Conservation (phyloP, 2,329 filamentous ascomycete genomes). For the Pyricularia pennisetigena region DNA sequence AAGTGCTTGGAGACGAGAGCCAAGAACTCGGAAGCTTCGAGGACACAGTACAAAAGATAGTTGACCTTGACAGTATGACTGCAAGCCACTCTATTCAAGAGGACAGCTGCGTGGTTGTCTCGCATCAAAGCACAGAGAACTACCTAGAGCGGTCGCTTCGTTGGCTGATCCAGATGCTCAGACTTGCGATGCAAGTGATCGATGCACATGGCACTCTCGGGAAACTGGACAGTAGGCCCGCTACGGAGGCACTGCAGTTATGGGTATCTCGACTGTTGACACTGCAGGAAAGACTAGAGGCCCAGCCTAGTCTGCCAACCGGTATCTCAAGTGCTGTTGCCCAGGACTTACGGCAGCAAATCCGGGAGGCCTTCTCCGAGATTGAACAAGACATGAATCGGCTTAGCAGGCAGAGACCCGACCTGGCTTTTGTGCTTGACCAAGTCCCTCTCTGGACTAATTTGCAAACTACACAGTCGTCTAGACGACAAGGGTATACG, state of each 20-base stretch:
- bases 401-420: slow-evolving; percentile 37
- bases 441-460: slow-evolving; percentile 59
- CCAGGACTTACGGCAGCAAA: slow-evolving; percentile 20
- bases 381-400: slow-evolving; percentile 31
- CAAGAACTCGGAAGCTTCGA: background rate
- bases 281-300: slow-evolving; percentile 29
- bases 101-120: background rate
- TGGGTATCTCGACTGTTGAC: slow-evolving; percentile 39
- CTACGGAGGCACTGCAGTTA: slow-evolving; percentile 33
- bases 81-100: background rate
- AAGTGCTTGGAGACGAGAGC: slow-evolving; percentile 26
- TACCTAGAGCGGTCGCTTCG: slow-evolving; percentile 20
- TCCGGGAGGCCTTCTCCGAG: slow-evolving; percentile 24
- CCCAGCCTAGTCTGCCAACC: slow-evolving; percentile 37
- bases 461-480: slow-evolving; percentile 6
- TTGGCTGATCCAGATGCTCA: slow-evolving; percentile 65
- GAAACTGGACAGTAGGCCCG: slow-evolving; percentile 31
- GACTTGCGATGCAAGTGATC: slow-evolving; percentile 51
- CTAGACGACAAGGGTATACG: slow-evolving; percentile 7
- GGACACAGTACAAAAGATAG: slow-evolving; percentile 3
- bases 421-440: slow-evolving; percentile 53
- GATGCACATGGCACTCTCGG: slow-evolving; percentile 59
- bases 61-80: slow-evolving; percentile 7
- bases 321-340: slow-evolving; percentile 34
- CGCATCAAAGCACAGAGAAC: slow-evolving; percentile 5